Evolutionary conservation across 2,329 filamentous ascomycete species (phyloP).

Genomic region (Talaromyces pinophilus): DNA sequence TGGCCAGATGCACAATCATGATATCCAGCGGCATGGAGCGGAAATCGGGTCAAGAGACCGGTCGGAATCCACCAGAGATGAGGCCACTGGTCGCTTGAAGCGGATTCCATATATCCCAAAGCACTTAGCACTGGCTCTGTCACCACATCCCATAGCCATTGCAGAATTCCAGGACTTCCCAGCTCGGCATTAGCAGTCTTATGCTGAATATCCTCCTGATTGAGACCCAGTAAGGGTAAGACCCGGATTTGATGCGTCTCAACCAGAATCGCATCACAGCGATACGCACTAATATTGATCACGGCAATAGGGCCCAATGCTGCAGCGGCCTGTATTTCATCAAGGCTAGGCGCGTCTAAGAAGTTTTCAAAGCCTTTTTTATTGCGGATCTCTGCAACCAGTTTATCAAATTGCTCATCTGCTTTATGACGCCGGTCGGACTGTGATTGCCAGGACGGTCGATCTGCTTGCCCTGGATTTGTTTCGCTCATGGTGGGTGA

Average conservation of each 20-base stretch:
- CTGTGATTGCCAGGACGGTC: no score
- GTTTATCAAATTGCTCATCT: neutral
- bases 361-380: neutral
- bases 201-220: neutral
- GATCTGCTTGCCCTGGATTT: no score
- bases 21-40: slow-evolving; percentile 40
- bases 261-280: slow-evolving; percentile 38
- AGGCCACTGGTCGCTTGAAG: slow-evolving; percentile 27
- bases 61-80: slow-evolving; percentile 42
- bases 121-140: neutral
- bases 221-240: slow-evolving; percentile 18
- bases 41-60: slow-evolving; percentile 33
- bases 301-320: slow-evolving; percentile 32
- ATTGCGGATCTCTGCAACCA: neutral
- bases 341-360: neutral
- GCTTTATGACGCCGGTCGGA: no score
- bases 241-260: slow-evolving; percentile 23
- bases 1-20: slow-evolving; percentile 26
- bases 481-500: no score
- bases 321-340: slow-evolving; percentile 26
- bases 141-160: neutral
- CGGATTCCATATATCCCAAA: slow-evolving; percentile 28
- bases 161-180: neutral
- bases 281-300: slow-evolving; percentile 33
- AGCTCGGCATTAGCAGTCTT: neutral